Conservation (phyloP, 495 filamentous ascomycete genomes). For the Neurospora sp. region DNA sequence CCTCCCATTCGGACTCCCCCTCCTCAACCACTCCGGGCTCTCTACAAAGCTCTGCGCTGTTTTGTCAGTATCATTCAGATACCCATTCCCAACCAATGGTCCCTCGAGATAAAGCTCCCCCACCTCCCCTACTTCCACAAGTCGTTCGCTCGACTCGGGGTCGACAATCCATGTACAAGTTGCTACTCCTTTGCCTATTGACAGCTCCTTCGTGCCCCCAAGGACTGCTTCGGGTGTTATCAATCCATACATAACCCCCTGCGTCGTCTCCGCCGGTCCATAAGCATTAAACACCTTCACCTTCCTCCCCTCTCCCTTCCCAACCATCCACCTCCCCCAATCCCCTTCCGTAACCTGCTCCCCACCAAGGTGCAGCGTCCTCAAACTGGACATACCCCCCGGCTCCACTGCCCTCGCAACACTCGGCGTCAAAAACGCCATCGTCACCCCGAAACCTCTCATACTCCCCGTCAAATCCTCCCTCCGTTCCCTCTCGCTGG, state of each 20-base stretch:
- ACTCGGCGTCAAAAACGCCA: slow-evolving; percentile 36
- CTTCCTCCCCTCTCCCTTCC: too few species aligned
- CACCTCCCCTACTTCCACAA: slow-evolving; percentile 55
- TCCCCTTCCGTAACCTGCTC: too few species aligned
- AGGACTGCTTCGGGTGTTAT: too few species aligned
- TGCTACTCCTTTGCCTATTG: slow-evolving; percentile 2
- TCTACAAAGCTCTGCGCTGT: slow-evolving; percentile 42
- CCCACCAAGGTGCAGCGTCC: slow-evolving; percentile 30
- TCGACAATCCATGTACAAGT: slow-evolving; percentile 42
- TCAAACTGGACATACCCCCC: too few species aligned
- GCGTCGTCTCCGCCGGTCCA: slow-evolving; percentile 36
- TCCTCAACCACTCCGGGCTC: background rate
- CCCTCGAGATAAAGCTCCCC: slow-evolving; percentile 75
- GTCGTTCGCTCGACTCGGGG: slow-evolving; percentile 44
- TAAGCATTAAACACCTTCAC: slow-evolving; percentile 24
- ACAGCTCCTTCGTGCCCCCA: too few species aligned
- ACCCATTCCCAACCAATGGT: slow-evolving; percentile 42
- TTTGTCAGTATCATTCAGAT: slow-evolving; percentile 55
- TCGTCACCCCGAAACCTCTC: slow-evolving; percentile 15
- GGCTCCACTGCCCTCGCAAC: slow-evolving; percentile 28
- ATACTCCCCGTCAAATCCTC: slow-evolving; percentile 22
- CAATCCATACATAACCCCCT: background rate
- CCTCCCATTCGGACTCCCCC: background rate
- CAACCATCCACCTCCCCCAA: background rate
- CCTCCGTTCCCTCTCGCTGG: slow-evolving; percentile 21